These are phyloP conservation scores for Isatis tinctoria DNA, from an alignment of 345 rosid genomes.

Conservation along the genomic window DNA sequence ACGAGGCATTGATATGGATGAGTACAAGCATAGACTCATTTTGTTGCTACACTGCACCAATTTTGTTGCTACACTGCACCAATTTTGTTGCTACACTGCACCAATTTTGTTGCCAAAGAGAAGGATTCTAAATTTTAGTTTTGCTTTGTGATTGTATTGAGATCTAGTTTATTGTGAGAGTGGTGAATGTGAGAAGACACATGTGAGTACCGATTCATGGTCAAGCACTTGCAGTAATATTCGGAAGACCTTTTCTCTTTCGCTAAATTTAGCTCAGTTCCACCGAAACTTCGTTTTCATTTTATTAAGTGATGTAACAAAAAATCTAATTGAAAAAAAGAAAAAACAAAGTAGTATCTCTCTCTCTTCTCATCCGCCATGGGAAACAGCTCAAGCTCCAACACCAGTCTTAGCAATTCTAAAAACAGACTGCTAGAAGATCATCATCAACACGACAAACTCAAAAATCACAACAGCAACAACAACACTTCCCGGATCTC, in stretches of 20 bases:
- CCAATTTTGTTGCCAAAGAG: conserved; percentile 10
- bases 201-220: neutral
- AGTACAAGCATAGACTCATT: neutral
- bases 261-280: neutral
- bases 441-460: neutral
- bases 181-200: neutral
- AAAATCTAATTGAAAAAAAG: neutral
- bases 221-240: conserved; percentile 7
- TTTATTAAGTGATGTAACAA: neutral
- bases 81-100: neutral
- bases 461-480: neutral
- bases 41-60: neutral
- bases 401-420: conserved; percentile 2
- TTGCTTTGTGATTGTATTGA: conserved; percentile 5
- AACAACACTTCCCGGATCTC: conserved; percentile 22
- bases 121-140: neutral
- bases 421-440: conserved; percentile 17
- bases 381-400: conserved; percentile 27
- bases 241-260: conserved; percentile 26
- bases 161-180: neutral
- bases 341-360: neutral
- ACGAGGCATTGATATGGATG: conserved; percentile 23
- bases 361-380: conserved; percentile 12
- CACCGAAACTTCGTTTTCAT: neutral
- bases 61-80: neutral